phyloP scores from a whole-genome alignment of 176 grass and related monocot genomes.

The Tillandsia fasciculata region DNA sequence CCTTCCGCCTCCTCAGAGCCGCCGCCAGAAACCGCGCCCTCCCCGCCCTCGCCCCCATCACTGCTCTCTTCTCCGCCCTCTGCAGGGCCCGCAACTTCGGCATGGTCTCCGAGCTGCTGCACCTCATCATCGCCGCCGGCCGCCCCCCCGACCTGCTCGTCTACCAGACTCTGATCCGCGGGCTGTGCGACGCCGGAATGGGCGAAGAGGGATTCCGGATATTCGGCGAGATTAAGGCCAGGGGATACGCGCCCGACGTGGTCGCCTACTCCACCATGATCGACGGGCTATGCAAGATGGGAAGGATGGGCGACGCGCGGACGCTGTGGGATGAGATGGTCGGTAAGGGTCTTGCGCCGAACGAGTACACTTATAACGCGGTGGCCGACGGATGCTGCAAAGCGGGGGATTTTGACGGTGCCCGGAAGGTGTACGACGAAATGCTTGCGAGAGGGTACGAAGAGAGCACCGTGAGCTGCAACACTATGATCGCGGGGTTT shows the following conservation, averaged over 20 bases:
- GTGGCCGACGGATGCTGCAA: constrained; percentile 34
- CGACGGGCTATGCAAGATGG: constrained; percentile 42
- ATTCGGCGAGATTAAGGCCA: constrained; percentile 59
- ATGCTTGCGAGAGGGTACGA: constrained; percentile 54
- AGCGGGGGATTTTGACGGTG: constrained; percentile 46
- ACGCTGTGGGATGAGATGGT: constrained; percentile 62
- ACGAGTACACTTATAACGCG: constrained; percentile 48
- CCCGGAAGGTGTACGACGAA: constrained; percentile 48
- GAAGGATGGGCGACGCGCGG: constrained; percentile 23
- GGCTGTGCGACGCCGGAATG: constrained; percentile 27
- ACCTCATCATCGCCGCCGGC: constrained; percentile 58
- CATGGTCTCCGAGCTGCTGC: constrained; percentile 68
- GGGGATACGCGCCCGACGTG: constrained; percentile 47
- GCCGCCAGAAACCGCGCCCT: constrained; percentile 33
- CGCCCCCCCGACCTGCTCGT: constrained; percentile 27
- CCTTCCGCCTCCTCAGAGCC: constrained; percentile 47
- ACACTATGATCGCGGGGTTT: constrained; percentile 41
- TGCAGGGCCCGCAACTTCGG: constrained; percentile 39
- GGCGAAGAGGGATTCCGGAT: constrained; percentile 49
- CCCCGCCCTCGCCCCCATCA: constrained; percentile 20
- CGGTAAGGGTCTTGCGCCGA: constrained; percentile 39
- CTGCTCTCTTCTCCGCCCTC: constrained; percentile 41
- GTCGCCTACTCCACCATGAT: constrained; percentile 43
- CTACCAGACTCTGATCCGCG: constrained; percentile 54
- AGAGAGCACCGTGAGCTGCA: constrained; percentile 54